phyloP scores from a whole-genome alignment of 208 protist species.

The Leishmania arabica region DNA sequence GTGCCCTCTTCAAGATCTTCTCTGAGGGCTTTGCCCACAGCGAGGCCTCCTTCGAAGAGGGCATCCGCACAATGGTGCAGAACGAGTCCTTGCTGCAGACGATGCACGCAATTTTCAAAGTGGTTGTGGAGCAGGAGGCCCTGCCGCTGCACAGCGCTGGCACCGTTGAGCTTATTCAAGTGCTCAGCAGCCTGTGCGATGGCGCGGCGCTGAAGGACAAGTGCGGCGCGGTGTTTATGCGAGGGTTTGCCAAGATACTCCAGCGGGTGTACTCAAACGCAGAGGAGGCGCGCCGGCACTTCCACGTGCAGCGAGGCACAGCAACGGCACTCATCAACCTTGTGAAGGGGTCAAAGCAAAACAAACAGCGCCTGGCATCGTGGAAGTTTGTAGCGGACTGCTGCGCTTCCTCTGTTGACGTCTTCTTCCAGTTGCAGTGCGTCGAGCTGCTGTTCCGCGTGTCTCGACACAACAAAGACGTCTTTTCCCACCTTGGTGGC shows the following conservation, averaged over 20 bases:
- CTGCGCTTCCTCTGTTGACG: slow-evolving; percentile 71
- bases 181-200: slow-evolving; percentile 83
- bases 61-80: slow-evolving; percentile 64
- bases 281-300: slow-evolving; percentile 52
- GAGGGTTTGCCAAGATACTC: slow-evolving; percentile 59
- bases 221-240: slow-evolving; percentile 81
- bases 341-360: slow-evolving; percentile 88
- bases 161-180: slow-evolving; percentile 79
- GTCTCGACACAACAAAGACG: slow-evolving; percentile 65
- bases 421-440: slow-evolving; percentile 93
- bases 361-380: slow-evolving; percentile 77
- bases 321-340: slow-evolving; percentile 91
- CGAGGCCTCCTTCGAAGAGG: slow-evolving; percentile 71
- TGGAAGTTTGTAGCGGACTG: slow-evolving; percentile 79
- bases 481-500: slow-evolving; percentile 49
- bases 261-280: slow-evolving; percentile 56
- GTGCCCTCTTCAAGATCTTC: slow-evolving; percentile 81
- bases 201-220: slow-evolving; percentile 75
- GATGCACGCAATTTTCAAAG: slow-evolving; percentile 65
- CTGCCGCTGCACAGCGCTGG: slow-evolving; percentile 68
- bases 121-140: slow-evolving; percentile 56
- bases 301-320: slow-evolving; percentile 69
- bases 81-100: slow-evolving; percentile 72
- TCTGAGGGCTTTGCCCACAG: slow-evolving; percentile 80
- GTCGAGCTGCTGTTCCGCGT: slow-evolving; percentile 90